phyloP scores from a whole-genome alignment of 805 yeast genomes.

The Hyphopichia homilentoma region DNA sequence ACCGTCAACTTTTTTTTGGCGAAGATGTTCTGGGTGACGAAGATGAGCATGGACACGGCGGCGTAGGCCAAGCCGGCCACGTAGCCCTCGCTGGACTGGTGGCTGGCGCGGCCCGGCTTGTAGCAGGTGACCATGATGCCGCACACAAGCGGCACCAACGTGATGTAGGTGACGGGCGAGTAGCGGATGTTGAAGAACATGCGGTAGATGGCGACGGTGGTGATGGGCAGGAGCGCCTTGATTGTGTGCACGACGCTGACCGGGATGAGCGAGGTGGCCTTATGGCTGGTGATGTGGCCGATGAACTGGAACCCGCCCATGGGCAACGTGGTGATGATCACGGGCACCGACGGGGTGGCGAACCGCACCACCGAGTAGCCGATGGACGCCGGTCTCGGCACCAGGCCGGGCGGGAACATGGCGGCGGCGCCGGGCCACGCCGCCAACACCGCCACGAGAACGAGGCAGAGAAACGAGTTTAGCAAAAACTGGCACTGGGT shows the following conservation, averaged over 20 bases:
- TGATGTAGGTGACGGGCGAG: slow-evolving; percentile 63
- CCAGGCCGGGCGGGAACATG: slow-evolving; percentile 44
- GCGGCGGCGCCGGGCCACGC: slow-evolving; percentile 19
- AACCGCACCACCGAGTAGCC: slow-evolving; percentile 34
- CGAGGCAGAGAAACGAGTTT: slow-evolving; percentile 59
- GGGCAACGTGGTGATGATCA: slow-evolving; percentile 72
- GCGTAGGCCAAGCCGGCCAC: slow-evolving; percentile 46
- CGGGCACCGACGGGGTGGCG: slow-evolving; percentile 49
- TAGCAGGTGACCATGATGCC: slow-evolving; percentile 85
- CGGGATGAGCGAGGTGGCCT: slow-evolving; percentile 87
- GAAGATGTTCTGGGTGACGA: slow-evolving; percentile 75
- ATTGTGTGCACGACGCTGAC: slow-evolving; percentile 95
- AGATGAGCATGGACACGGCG: slow-evolving; percentile 57
- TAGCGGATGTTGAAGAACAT: slow-evolving; percentile 56
- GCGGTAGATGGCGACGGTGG: slow-evolving; percentile 79
- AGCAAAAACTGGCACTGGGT: slow-evolving; percentile 83
- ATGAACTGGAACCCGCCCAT: slow-evolving; percentile 92
- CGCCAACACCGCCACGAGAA: slow-evolving; percentile 35
- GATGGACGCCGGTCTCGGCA: slow-evolving; percentile 32
- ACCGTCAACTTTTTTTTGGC: slow-evolving; percentile 69
- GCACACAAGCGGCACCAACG: slow-evolving; percentile 70
- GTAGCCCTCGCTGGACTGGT: slow-evolving; percentile 13
- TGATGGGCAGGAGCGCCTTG: slow-evolving; percentile 85
- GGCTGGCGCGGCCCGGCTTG: slow-evolving; percentile 31
- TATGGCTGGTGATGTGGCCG: slow-evolving; percentile 89